These are phyloP conservation scores for Fusarium nematophilum DNA, from an alignment of 2,329 filamentous ascomycete species.

Conservation along the genomic window DNA sequence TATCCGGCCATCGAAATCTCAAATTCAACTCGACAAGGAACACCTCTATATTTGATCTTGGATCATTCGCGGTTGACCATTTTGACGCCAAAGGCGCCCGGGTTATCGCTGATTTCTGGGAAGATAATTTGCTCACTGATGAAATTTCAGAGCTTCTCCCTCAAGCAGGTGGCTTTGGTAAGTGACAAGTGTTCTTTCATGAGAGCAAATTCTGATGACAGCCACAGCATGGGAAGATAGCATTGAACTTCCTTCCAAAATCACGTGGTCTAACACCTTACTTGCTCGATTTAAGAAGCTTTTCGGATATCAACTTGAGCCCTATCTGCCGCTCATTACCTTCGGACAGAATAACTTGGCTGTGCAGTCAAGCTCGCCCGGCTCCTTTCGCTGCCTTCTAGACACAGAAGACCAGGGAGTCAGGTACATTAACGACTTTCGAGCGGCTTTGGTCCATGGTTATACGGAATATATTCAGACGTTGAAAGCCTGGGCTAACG, in stretches of 20 bases:
- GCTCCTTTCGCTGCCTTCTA: not conserved
- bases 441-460: not conserved
- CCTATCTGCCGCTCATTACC: not conserved
- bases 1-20: conserved; percentile 2
- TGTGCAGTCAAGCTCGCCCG: not conserved
- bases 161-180: conserved; percentile 11
- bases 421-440: conserved; percentile 8
- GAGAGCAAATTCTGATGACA: too few species aligned
- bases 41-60: conserved; percentile 2
- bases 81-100: not conserved
- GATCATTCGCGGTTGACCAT: conserved; percentile 12
- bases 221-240: conserved; percentile 18
- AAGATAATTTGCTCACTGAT: conserved; percentile 7
- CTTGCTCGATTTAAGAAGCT: not conserved
- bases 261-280: not conserved
- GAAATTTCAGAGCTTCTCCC: not conserved
- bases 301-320: not conserved
- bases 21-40: conserved; percentile 1
- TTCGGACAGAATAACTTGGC: conserved; percentile 2
- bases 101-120: not conserved
- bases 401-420: not conserved
- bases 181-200: too few species aligned
- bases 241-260: not conserved
- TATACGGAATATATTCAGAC: conserved; percentile 11
- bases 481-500: not conserved